These are phyloP conservation scores for Aspergillus ibericus DNA, from an alignment of 2,329 filamentous ascomycete species.

Conservation along the genomic window DNA sequence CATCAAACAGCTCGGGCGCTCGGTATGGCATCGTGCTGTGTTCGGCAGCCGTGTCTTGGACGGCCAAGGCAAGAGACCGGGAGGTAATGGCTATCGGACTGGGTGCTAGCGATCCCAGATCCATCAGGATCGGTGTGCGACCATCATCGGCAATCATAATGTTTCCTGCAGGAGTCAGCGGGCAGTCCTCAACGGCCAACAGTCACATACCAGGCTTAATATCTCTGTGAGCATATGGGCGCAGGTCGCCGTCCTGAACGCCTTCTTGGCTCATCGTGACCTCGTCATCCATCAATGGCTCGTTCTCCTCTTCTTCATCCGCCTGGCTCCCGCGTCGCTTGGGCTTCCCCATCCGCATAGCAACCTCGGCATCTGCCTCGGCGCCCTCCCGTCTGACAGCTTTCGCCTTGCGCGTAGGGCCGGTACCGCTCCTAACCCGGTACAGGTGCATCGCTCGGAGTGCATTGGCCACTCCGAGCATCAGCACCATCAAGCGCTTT, in stretches of 20 bases:
- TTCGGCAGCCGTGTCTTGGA: slow-evolving; percentile 92
- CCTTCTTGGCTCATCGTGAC: slow-evolving; percentile 67
- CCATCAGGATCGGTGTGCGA: slow-evolving; percentile 89
- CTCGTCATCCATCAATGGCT: slow-evolving; percentile 80
- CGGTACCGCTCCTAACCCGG: slow-evolving; percentile 59
- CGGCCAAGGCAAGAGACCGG: slow-evolving; percentile 82
- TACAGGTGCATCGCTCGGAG: slow-evolving; percentile 92
- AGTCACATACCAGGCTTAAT: slow-evolving; percentile 81
- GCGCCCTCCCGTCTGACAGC: slow-evolving; percentile 57
- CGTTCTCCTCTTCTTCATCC: slow-evolving; percentile 69
- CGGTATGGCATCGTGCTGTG: slow-evolving; percentile 99
- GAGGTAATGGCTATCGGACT: slow-evolving; percentile 88
- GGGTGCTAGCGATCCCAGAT: slow-evolving; percentile 85
- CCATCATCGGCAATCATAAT: slow-evolving; percentile 98
- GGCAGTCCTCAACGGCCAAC: neutral
- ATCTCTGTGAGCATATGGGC: slow-evolving; percentile 90
- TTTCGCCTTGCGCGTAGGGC: slow-evolving; percentile 56
- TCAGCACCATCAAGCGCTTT: slow-evolving; percentile 80
- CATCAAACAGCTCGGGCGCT: slow-evolving; percentile 95
- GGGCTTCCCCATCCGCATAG: slow-evolving; percentile 37
- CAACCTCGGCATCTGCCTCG: slow-evolving; percentile 51
- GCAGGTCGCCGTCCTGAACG: slow-evolving; percentile 64
- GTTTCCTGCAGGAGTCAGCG: slow-evolving; percentile 59
- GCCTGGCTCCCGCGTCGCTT: slow-evolving; percentile 46
- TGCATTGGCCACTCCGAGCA: slow-evolving; percentile 87